Conservation (phyloP, 495 filamentous ascomycete species). For the Tuber magnatum region DNA sequence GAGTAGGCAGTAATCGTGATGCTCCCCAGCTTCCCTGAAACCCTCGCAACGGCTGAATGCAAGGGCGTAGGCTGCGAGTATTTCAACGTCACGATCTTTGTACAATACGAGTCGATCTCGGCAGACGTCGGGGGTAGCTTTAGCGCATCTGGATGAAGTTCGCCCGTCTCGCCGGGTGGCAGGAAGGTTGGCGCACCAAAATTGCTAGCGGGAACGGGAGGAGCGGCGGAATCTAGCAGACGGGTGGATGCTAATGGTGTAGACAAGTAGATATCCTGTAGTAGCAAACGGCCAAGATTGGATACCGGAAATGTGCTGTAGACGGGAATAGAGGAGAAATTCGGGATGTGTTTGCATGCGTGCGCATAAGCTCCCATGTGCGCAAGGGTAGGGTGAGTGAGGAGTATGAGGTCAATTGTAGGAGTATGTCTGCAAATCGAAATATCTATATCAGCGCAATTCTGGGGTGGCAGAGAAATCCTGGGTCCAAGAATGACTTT, state of each 20-base stretch:
- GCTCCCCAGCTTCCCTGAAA: slow-evolving; percentile 46
- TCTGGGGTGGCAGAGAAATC: neutral
- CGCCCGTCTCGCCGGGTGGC: slow-evolving; percentile 12
- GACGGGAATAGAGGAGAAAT: slow-evolving; percentile 86
- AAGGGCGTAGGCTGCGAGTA: slow-evolving; percentile 92
- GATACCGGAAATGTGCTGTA: slow-evolving; percentile 94
- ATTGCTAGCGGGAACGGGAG: slow-evolving; percentile 55
- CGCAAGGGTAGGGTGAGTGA: slow-evolving; percentile 83
- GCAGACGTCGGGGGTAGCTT: slow-evolving; percentile 62
- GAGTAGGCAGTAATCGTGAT: slow-evolving; percentile 95
- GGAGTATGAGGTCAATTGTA: slow-evolving; percentile 84
- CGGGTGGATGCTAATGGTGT: slow-evolving; percentile 77
- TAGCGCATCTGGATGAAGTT: slow-evolving; percentile 32
- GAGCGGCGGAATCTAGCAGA: slow-evolving; percentile 51
- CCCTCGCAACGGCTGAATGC: slow-evolving; percentile 37
- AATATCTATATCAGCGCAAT: slow-evolving; percentile 7
- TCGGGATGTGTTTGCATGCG: slow-evolving; percentile 91
- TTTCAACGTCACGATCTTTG: slow-evolving; percentile 85
- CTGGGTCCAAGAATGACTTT: neutral
- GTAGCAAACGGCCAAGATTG: slow-evolving; percentile 77
- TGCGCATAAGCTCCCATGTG: slow-evolving; percentile 93
- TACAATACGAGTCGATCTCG: slow-evolving; percentile 88
- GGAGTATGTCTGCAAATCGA: slow-evolving; percentile 44
- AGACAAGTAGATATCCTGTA: slow-evolving; percentile 89
- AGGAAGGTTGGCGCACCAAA: slow-evolving; percentile 38